These are phyloP conservation scores for Leptodontidium sp. DNA, from an alignment of 2,329 filamentous ascomycete species.

Conservation along the genomic window DNA sequence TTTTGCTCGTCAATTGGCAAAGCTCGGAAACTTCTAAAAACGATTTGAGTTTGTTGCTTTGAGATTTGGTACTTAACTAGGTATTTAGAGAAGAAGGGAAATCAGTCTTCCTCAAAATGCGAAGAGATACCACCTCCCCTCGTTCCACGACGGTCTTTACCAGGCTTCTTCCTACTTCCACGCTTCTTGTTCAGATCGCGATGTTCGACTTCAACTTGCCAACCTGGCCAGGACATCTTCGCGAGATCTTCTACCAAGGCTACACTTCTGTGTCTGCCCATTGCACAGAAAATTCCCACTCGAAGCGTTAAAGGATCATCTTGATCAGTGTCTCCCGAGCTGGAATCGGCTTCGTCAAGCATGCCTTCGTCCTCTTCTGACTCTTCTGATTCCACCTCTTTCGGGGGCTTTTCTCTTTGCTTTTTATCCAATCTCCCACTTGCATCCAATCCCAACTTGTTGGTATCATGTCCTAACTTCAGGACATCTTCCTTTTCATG, in stretches of 20 bases:
- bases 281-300: conserved; percentile 34
- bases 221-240: conserved; percentile 34
- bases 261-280: conserved; percentile 39
- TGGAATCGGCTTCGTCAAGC: neutral
- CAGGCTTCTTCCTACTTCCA: conserved; percentile 21
- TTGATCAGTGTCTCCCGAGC: conserved; percentile 6
- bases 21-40: neutral
- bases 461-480: conserved; percentile 6
- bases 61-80: neutral
- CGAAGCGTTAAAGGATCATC: conserved; percentile 9
- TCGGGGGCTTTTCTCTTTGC: neutral
- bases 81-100: neutral
- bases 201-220: conserved; percentile 34
- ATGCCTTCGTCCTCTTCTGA: neutral
- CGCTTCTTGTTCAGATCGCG: conserved; percentile 32
- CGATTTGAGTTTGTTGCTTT: neutral
- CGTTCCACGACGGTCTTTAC: conserved; percentile 24
- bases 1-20: neutral
- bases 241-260: conserved; percentile 35
- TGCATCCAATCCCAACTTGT: neutral
- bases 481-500: conserved; percentile 18
- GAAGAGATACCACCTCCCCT: conserved; percentile 22
- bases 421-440: neutral
- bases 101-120: conserved; percentile 15
- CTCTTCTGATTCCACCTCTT: neutral